Base-by-base conservation (phyloP, 2,329 filamentous ascomycete species). In the Fusarium sterilihyphosum region DNA sequence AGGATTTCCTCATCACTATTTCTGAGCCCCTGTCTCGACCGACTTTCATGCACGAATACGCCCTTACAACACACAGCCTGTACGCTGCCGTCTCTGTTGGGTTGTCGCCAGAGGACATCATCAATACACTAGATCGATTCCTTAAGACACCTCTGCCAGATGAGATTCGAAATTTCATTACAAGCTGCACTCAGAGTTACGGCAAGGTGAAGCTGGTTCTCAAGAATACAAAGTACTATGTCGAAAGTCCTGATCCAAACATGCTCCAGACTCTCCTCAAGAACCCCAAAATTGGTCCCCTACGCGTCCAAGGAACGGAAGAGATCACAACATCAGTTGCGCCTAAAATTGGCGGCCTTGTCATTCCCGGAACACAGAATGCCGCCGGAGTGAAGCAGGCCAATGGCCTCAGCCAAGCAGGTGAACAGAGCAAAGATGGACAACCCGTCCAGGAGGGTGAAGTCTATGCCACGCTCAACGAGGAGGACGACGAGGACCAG, bases 51-150 rank as follows among this genome's bases (percentile, higher is more conserved):
- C 96, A 98, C 85, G 96, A 99, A 83, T 98, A 98, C 83, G 90
- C 92, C 64, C 89, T 99, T 78, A 98, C 95, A 5, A 92, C 93
- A 31, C 95, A 98, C 83, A 98, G 94, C 83, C 87, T 99, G 61
- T 98, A 98, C 83, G 96, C 96, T 37, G 96, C 96, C 46, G 94
- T 98, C 8, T 98, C 95, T 12, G 95, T 98, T 67, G 96, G 96
- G n/a, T 85, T 98, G 68, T 92, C 94, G 59, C 94, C 94, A 26
- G 88, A 93, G 60, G 95, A 98, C 82, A 98, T 98, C 73, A 94
- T 98, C 78, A 92, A 92, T 75, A 94, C 95, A 43, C 87, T 98
- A 58, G 94, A 98, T 77, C 90, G 92, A 43, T 92, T 98, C 76
- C 94, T 95, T 24, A 98, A 98, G 85, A 97, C 93, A 6, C 92